A percentile compares a stretch with the other conserved stretches of the same genome.
Evolutionary conservation across 2,329 filamentous ascomycete species (phyloP).

Genomic region (Orbilia quercus): DNA sequence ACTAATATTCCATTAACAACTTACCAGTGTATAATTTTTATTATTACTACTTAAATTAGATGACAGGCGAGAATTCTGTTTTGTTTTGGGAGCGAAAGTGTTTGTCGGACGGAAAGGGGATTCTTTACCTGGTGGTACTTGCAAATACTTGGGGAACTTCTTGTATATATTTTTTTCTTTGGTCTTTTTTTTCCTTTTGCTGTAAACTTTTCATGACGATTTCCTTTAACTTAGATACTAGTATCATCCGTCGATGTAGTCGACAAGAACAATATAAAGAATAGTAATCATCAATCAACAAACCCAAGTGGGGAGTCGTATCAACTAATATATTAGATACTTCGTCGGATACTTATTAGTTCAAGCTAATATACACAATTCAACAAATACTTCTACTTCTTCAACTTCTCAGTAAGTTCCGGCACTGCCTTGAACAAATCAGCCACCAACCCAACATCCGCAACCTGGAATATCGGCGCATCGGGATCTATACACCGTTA

Average conservation of each 20-base stretch:
- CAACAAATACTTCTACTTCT: conserved; percentile 64
- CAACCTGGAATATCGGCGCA: conserved; percentile 97
- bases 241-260: conserved; percentile 25
- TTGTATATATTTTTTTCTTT: conserved; percentile 35
- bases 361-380: conserved; percentile 43
- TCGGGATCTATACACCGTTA: conserved; percentile 73
- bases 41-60: no score
- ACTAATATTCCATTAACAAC: conserved; percentile 16
- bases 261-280: conserved; percentile 32
- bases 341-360: no score
- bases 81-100: conserved; percentile 38
- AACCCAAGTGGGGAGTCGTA: background rate
- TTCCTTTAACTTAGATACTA: conserved; percentile 36
- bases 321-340: conserved; percentile 34
- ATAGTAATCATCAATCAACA: conserved; percentile 30
- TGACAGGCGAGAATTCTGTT: conserved; percentile 22
- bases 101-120: conserved; percentile 26
- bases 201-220: conserved; percentile 40
- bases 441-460: conserved; percentile 93
- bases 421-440: conserved; percentile 85
- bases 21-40: conserved; percentile 31
- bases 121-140: background rate
- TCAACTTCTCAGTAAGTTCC: conserved; percentile 94
- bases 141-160: conserved; percentile 3
- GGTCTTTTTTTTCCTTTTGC: conserved; percentile 14